Evolutionary conservation across 306 rosid genomes (phyloP).

Genomic region (Astragalus glycyphyllos): DNA sequence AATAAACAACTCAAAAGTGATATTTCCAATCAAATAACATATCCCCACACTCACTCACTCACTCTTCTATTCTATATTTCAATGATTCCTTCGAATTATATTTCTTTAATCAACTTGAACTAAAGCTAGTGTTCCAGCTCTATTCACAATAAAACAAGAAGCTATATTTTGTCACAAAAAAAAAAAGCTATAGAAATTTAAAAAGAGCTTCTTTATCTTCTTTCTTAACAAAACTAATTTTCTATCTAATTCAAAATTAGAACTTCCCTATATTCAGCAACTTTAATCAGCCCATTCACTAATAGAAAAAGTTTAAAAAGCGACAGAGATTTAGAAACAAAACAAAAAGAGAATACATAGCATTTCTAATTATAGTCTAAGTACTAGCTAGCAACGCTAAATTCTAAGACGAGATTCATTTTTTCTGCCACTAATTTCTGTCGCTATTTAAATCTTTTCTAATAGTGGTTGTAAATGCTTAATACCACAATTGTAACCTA

Average conservation of each 20-base stretch:
- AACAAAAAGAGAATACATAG: no score
- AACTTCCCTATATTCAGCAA: constrained; percentile 52
- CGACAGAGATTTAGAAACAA: no score
- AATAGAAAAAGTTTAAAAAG: no score
- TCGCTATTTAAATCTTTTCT: no score
- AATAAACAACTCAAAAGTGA: constrained; percentile 72
- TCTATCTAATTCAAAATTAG: constrained; percentile 35
- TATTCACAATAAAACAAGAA: constrained; percentile 56
- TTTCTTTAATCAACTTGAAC: constrained; percentile 38
- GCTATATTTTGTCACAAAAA: constrained; percentile 39
- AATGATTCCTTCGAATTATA: constrained; percentile 60
- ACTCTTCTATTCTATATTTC: constrained; percentile 53
- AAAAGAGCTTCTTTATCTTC: constrained; percentile 56
- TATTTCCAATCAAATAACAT: constrained; percentile 73
- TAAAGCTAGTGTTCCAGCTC: constrained; percentile 68
- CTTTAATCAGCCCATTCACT: background rate
- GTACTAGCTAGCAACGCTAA: no score
- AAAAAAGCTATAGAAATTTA: constrained; percentile 44
- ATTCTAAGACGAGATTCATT: no score
- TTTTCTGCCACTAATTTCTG: no score
- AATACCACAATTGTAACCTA: no score
- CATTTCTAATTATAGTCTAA: no score
- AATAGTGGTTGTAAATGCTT: no score
- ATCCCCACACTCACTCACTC: constrained; percentile 59
- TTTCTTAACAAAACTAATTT: constrained; percentile 49